These are phyloP conservation scores for Pyrus bretschneideri DNA, from an alignment of 306 rosid genomes.

Conservation along the genomic window DNA sequence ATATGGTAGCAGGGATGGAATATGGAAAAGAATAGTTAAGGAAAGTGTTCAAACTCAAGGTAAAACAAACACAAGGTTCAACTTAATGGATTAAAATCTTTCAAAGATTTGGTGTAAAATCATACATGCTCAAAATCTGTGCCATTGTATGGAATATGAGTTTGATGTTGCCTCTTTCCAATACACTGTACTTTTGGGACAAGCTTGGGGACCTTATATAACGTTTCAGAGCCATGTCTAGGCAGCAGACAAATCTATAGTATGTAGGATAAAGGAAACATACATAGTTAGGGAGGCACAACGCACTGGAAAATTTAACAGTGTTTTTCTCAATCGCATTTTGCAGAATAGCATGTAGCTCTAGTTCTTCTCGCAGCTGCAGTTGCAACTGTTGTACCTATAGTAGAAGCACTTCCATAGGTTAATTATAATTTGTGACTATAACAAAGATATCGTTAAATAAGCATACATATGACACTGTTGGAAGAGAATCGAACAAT, in stretches of 20 bases:
- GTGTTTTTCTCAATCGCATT: conserved; percentile 41
- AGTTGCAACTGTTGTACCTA: conserved; percentile 50
- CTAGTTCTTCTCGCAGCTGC: conserved; percentile 50
- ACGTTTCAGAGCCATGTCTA: neutral
- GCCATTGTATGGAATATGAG: neutral
- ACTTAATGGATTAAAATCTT: neutral
- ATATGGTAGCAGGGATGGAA: neutral
- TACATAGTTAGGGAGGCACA: conserved; percentile 47
- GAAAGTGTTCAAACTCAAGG: neutral
- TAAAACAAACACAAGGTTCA: neutral
- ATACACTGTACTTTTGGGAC: neutral
- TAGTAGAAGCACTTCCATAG: conserved; percentile 9
- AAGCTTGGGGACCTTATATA: neutral
- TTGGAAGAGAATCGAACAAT: neutral
- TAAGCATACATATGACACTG: neutral
- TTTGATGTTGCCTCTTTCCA: neutral
- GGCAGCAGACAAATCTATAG: neutral
- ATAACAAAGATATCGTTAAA: neutral
- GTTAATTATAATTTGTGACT: conserved; percentile 4
- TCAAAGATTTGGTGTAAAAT: neutral
- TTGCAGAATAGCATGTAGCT: conserved; percentile 46
- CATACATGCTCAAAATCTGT: neutral
- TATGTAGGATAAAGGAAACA: conserved; percentile 13
- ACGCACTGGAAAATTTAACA: conserved; percentile 23
- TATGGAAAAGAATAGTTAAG: neutral